These are phyloP conservation scores for Eimeria brunetti DNA, from an alignment of 169 alveolate genomes.

Conservation along the genomic window DNA sequence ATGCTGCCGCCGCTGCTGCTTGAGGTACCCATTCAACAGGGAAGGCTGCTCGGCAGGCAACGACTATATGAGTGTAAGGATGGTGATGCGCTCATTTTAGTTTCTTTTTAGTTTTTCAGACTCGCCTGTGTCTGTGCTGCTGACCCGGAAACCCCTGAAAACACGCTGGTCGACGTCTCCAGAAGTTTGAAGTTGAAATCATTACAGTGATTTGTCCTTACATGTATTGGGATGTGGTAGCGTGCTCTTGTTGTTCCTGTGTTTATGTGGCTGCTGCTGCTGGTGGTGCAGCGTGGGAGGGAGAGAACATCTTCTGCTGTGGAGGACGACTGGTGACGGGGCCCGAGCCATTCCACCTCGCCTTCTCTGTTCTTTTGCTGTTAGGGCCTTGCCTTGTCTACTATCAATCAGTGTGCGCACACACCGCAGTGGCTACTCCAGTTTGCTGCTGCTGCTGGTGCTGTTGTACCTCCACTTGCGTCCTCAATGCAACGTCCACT, in stretches of 20 bases:
- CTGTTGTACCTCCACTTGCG: neutral
- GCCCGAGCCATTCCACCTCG: constrained; percentile 73
- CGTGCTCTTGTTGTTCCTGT: neutral
- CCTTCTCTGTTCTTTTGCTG: constrained; percentile 35
- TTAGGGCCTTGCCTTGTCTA: constrained; percentile 61
- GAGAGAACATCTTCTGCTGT: constrained; percentile 50
- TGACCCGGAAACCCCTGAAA: neutral
- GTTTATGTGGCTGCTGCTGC: neutral
- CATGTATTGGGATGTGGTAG: neutral
- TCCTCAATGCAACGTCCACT: neutral
- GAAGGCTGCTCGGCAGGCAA: neutral
- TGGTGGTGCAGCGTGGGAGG: constrained; percentile 17
- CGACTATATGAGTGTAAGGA: constrained; percentile 47
- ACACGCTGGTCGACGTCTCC: neutral
- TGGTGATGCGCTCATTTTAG: neutral
- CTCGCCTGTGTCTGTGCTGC: neutral
- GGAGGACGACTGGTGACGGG: constrained; percentile 68
- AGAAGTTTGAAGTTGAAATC: neutral
- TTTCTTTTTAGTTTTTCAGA: no score
- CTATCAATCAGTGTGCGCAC: constrained; percentile 44
- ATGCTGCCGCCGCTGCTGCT: constrained; percentile 24
- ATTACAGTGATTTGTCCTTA: neutral
- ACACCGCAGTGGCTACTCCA: neutral
- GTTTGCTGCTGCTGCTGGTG: neutral
- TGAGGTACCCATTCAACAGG: constrained; percentile 35